Conservation (phyloP, 176 grass and related monocot species). For the Zoysia japonica region DNA sequence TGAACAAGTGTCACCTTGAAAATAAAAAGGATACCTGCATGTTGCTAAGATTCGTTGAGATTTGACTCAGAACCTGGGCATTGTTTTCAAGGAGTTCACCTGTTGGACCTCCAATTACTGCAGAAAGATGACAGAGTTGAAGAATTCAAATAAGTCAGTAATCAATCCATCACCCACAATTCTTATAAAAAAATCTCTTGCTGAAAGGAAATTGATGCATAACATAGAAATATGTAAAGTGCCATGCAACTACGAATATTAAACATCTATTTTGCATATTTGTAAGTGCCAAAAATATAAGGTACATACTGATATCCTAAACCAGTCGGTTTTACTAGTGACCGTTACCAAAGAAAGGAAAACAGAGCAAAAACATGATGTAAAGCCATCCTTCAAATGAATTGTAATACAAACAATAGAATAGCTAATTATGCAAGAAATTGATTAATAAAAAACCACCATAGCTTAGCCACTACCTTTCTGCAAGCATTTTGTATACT, state of each 20-base stretch:
- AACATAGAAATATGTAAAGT: background rate
- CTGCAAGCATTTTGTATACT: background rate
- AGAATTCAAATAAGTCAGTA: background rate
- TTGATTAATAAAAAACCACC: background rate
- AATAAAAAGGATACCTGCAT: constrained; percentile 68
- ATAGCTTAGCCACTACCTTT: constrained; percentile 10
- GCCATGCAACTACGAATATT: background rate
- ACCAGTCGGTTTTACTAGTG: background rate
- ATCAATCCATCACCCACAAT: background rate
- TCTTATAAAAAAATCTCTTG: background rate
- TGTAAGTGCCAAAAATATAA: background rate
- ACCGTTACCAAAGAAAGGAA: background rate
- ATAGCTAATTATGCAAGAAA: background rate
- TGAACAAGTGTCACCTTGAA: constrained; percentile 21
- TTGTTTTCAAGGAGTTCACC: constrained; percentile 79
- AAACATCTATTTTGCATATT: background rate
- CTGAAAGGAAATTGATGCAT: background rate
- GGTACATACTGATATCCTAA: constrained; percentile 2
- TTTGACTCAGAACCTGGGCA: constrained; percentile 71
- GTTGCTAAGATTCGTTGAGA: constrained; percentile 69
- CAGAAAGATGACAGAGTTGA: constrained; percentile 23
- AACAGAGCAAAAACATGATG: background rate
- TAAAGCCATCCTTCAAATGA: background rate
- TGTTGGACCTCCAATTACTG: constrained; percentile 81
- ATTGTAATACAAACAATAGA: background rate